Evolutionary conservation across 108 stramenopile species (phyloP).

Genomic region (Stephanodiscus minutulus): DNA sequence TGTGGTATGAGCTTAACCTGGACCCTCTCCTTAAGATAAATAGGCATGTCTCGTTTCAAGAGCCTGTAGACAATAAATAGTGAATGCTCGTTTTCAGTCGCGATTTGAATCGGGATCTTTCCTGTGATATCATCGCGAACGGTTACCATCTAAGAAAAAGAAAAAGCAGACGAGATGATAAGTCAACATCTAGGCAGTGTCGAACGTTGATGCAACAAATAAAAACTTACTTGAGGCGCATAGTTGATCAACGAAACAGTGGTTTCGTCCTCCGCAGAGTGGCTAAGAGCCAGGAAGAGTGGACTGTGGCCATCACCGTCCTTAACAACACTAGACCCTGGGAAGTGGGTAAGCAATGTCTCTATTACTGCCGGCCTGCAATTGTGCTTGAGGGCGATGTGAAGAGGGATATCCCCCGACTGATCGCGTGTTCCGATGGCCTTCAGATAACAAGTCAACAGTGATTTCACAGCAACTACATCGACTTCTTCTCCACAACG

Average conservation of each 20-base stretch:
- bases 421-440: constrained; percentile 82
- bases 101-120: constrained; percentile 84
- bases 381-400: constrained; percentile 78
- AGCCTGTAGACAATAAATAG: constrained; percentile 87
- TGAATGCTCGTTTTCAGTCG: constrained; percentile 83
- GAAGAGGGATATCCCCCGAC: constrained; percentile 81
- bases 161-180: background rate
- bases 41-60: constrained; percentile 84
- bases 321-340: constrained; percentile 71
- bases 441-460: constrained; percentile 79
- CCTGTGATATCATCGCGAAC: constrained; percentile 72
- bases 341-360: constrained; percentile 76
- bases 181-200: background rate
- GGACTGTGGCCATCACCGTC: constrained; percentile 85
- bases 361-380: constrained; percentile 79
- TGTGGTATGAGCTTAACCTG: constrained; percentile 83
- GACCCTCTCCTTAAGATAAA: constrained; percentile 86
- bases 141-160: constrained; percentile 55
- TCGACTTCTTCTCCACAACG: constrained; percentile 86
- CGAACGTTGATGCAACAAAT: background rate
- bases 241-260: constrained; percentile 82
- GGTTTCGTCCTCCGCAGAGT: constrained; percentile 80
- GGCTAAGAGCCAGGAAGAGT: constrained; percentile 73
- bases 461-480: constrained; percentile 85
- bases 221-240: constrained; percentile 64